These are phyloP conservation scores for Gnetum montanum DNA, from an alignment of 75 land plant species.

Conservation along the genomic window DNA sequence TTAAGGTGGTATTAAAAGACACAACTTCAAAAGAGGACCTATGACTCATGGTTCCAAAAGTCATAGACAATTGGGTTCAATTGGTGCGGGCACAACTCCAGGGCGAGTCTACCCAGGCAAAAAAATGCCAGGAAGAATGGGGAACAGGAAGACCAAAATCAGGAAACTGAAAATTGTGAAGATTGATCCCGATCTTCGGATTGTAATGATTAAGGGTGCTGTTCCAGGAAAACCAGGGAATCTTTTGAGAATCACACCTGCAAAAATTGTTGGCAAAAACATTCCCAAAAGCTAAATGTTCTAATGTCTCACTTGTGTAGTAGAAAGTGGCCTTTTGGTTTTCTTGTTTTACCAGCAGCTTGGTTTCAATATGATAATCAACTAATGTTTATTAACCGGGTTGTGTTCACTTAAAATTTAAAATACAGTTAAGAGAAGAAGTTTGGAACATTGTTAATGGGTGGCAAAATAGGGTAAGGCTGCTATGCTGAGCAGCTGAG, in stretches of 20 bases:
- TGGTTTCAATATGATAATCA: too few species aligned
- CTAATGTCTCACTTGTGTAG: too few species aligned
- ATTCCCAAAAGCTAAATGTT: conserved; percentile 58
- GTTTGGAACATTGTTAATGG: too few species aligned
- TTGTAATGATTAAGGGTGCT: conserved; percentile 86
- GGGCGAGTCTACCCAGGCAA: conserved; percentile 93
- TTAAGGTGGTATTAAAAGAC: conserved; percentile 96
- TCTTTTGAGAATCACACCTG: conserved; percentile 84
- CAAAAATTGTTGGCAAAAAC: conserved; percentile 92
- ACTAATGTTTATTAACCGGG: too few species aligned
- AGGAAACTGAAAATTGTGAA: conserved; percentile 81
- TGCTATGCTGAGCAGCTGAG: too few species aligned
- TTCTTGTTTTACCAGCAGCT: too few species aligned
- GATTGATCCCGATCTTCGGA: conserved; percentile 76
- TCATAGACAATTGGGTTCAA: conserved; percentile 85
- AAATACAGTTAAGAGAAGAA: too few species aligned
- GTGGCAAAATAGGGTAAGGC: too few species aligned
- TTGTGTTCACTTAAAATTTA: too few species aligned
- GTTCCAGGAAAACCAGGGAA: conserved; percentile 97
- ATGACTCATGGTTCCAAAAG: conserved; percentile 97
- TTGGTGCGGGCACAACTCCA: conserved; percentile 98
- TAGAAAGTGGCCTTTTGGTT: too few species aligned
- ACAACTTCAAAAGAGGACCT: conserved; percentile 76
- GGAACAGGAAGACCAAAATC: conserved; percentile 73
- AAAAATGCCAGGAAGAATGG: conserved; percentile 98